Base-by-base conservation (phyloP, 2,329 filamentous ascomycete genomes). In the Knufia petricola region DNA sequence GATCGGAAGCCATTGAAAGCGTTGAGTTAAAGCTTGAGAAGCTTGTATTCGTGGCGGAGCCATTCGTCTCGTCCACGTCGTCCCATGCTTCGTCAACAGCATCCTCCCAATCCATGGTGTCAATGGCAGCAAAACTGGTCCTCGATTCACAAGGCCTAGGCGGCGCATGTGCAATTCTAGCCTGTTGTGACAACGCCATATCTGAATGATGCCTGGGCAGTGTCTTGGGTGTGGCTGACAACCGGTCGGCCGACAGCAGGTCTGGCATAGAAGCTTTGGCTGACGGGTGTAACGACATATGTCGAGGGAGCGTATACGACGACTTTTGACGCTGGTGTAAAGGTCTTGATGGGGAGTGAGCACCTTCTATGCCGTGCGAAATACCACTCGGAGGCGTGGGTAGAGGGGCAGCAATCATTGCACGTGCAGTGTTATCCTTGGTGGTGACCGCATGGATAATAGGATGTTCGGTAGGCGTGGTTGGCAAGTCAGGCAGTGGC, bases 61-160 rank as follows among this genome's bases (percentile, higher is more conserved):
- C 34, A 12, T 54, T 42, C 10, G 50, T 32, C 23, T 57, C 55
- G 30, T 51, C 37, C 4, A 45, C 53, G 38, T 55, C 50, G 36
- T 59, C 56, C 56, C 56, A 59, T 23, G 56, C 54, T 31, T 56
- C 54, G 43, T 59, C 56, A 26, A 59, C 54, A 13, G 56, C 56
- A 36, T 56, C 54, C 32, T 59, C 56, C 56, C 56, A 59, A 48
- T 56, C 50, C 21, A 52, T 52, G 30, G 57, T 51, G 15, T 55
- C 46, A 30, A 53, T 50, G 17, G 43, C 42, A 21, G 50, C 52
- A 36, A 57, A 44, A 13, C 50, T 52, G 21, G 55, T 34, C 3
- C 32, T 36, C 10, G 53, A 56, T 15, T 49, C 42, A 21, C 52
- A 47, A 17, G 48, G 37, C 32, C 48, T 47, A 21, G 46, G 31